A percentile compares a stretch with the other conserved stretches of the same genome.
Evolutionary conservation across 208 protist genomes (phyloP).

Genomic region (Naegleria gruberi): DNA sequence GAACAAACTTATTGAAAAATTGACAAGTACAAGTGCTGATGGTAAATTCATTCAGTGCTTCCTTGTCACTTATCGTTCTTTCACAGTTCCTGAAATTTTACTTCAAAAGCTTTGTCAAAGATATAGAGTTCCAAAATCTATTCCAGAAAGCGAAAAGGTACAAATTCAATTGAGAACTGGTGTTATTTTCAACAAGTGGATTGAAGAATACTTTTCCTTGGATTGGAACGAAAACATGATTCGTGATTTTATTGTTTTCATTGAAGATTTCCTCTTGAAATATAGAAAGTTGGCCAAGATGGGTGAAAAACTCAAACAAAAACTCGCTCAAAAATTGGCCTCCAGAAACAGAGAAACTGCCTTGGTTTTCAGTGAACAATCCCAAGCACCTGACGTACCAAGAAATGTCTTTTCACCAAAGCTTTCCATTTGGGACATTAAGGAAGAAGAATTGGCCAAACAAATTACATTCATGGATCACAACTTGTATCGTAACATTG

Average conservation of each 20-base stretch:
- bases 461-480: constrained; percentile 9
- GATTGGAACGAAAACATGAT: constrained; percentile 13
- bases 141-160: background rate
- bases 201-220: background rate
- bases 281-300: background rate
- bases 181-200: background rate
- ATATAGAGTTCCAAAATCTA: background rate
- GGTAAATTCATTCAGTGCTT: background rate
- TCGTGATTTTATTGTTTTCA: background rate
- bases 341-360: background rate
- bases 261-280: constrained; percentile 13
- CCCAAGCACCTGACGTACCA: background rate
- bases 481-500: background rate
- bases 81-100: constrained; percentile 18
- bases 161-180: background rate
- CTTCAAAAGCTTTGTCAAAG: background rate
- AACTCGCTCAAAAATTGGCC: background rate
- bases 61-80: constrained; percentile 13
- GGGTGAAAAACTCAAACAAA: background rate
- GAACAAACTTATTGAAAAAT: background rate
- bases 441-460: constrained; percentile 8
- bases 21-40: background rate
- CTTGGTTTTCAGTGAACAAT: no score
- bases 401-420: background rate
- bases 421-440: background rate